A percentile compares a stretch with the other conserved stretches of the same genome.
Conservation (phyloP, 768 basidiomycete species). For the Kwoniella sp. region DNA sequence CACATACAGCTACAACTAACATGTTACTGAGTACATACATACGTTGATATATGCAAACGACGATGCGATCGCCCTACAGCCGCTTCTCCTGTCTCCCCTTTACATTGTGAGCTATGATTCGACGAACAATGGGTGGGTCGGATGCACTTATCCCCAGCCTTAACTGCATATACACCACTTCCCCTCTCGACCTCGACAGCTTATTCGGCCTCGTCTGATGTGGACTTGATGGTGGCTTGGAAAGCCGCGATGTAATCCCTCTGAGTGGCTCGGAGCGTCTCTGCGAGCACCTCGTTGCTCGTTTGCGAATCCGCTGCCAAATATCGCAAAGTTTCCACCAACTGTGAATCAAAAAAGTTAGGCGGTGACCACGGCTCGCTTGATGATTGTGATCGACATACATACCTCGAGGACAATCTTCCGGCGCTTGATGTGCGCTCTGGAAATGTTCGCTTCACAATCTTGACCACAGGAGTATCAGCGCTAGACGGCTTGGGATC, state of each 20-base stretch:
- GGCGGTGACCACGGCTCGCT: background rate
- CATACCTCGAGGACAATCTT: slow-evolving; percentile 13
- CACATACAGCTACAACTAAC: too few species aligned
- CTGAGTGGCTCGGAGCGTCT: background rate
- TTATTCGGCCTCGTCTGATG: background rate
- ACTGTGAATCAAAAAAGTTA: background rate
- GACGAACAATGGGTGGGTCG: too few species aligned
- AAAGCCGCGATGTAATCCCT: background rate
- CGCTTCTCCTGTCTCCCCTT: too few species aligned
- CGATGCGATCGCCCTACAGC: too few species aligned
- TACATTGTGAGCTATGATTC: too few species aligned
- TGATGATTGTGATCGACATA: too few species aligned
- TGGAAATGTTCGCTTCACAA: slow-evolving; percentile 7
- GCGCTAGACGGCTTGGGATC: background rate
- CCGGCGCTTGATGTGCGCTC: slow-evolving; percentile 9
- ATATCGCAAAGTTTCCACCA: slow-evolving; percentile 2
- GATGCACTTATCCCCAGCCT: too few species aligned
- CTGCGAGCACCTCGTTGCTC: background rate
- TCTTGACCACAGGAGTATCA: slow-evolving; percentile 5
- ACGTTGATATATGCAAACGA: too few species aligned
- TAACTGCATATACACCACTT: background rate
- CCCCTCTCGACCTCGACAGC: background rate
- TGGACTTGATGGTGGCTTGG: background rate
- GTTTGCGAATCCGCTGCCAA: background rate
- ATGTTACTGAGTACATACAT: too few species aligned